These are phyloP conservation scores for Trichaptum fuscoviolaceum DNA, from an alignment of 768 basidiomycete genomes.

Conservation along the genomic window DNA sequence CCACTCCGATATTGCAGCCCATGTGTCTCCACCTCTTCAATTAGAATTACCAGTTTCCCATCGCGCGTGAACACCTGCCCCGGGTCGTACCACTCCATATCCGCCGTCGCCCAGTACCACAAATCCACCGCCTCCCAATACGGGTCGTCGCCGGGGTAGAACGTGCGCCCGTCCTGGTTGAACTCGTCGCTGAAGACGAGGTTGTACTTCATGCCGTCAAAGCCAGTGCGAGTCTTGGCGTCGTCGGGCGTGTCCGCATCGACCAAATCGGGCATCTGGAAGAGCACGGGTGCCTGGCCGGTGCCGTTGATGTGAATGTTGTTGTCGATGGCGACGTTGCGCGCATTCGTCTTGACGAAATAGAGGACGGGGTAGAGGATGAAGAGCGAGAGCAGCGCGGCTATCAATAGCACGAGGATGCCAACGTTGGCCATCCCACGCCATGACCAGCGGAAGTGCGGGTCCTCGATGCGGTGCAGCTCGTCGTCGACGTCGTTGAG, in stretches of 20 bases:
- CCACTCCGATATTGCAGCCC: constrained; percentile 60
- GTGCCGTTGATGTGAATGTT: constrained; percentile 64
- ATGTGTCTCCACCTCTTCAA: constrained; percentile 53
- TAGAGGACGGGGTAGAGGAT: constrained; percentile 78
- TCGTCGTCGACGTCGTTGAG: constrained; percentile 69
- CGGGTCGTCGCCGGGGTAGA: constrained; percentile 58
- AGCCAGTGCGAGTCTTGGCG: constrained; percentile 60
- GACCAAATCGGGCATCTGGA: constrained; percentile 53
- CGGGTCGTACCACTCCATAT: constrained; percentile 77
- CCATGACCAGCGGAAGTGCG: constrained; percentile 22
- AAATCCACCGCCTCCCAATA: constrained; percentile 69
- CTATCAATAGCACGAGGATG: constrained; percentile 58
- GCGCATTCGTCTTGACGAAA: constrained; percentile 30
- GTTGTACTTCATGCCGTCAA: constrained; percentile 63
- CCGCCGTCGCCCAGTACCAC: constrained; percentile 68
- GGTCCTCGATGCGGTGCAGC: constrained; percentile 55
- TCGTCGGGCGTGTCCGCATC: constrained; percentile 63
- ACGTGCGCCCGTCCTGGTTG: constrained; percentile 45
- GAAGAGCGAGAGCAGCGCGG: constrained; percentile 66
- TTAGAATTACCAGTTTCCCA: constrained; percentile 64
- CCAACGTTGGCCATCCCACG: constrained; percentile 66
- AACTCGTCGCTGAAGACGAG: constrained; percentile 68
- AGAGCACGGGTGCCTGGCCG: constrained; percentile 58
- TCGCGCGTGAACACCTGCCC: constrained; percentile 57
- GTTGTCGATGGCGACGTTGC: constrained; percentile 46